Evolutionary conservation across 2,329 filamentous ascomycete genomes (phyloP), one percentile per base, ranked within the genome.

Genomic region (Apiospora aurea): DNA sequence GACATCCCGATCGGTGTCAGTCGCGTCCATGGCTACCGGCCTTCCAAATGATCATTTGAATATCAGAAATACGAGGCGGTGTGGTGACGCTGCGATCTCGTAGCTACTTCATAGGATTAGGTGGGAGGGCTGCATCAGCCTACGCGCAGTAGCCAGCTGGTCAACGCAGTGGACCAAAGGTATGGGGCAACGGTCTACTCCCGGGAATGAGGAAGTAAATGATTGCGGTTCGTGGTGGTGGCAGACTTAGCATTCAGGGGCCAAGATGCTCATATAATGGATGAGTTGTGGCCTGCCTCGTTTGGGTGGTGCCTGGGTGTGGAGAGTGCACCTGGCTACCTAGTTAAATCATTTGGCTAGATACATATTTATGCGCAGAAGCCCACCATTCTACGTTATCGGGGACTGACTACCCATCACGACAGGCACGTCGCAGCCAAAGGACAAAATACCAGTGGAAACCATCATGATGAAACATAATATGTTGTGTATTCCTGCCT

Each of bases 1-100:
- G 71, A 91, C 83, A 76, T 92, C 91, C 71, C 85, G 80, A 69
- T 92, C 91, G 43, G 87, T 84, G 61, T 91, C 90, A 46, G 86
- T 80, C 24, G 85, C 88, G 75, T 93, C 90, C 90, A 92, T 92
- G 4, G 38, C 11, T 61, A 34, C 10, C 14, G 11, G 18, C 18
- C 26, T 61, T 14, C 34, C 2, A 10, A 14, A 34, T 5, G 6
- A 41, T 6, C 14, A 14, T n/a, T n/a, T 8, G 16, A 24, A 41
- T 8, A 14, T 4, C 29, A 41, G 34, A 14, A 14, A n/a, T 13
- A 18, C 34, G 6, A 24, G 34, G 7, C 57, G n/a, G 41, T 64
- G n/a, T 13, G 10, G 41, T 41, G 34, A 21, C 57, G 21, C 8
- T 41, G 24, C 18, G 18, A 64, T 64, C 24, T 64, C 34, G 57